Evolutionary conservation across 345 rosid species (phyloP).

Genomic region (Moringa oleifera): DNA sequence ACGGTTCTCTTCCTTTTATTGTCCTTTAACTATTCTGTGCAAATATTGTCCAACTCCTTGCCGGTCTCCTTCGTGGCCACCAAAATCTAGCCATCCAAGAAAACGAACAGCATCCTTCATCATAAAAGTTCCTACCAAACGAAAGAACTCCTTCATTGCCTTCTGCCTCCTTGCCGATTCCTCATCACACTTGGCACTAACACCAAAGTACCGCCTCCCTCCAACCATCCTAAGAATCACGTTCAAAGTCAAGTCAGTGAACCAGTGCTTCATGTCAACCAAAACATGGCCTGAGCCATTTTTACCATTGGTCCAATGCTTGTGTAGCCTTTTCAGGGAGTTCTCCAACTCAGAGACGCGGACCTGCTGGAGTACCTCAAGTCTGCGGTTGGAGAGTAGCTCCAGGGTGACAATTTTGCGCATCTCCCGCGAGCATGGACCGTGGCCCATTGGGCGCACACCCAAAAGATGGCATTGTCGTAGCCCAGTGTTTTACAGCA

Average conservation of each 20-base stretch:
- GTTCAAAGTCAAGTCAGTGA: conserved; percentile 28
- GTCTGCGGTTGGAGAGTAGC: conserved; percentile 25
- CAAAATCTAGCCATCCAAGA: conserved; percentile 36
- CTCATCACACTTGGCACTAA: conserved; percentile 7
- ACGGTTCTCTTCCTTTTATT: conserved; percentile 21
- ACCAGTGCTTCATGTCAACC: conserved; percentile 29
- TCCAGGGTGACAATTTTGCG: conserved; percentile 26
- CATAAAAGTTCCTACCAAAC: conserved; percentile 23
- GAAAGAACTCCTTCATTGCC: conserved; percentile 17
- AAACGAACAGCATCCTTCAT: conserved; percentile 32
- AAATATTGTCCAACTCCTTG: too few relatives aligned
- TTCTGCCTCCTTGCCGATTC: conserved; percentile 12
- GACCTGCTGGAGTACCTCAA: conserved; percentile 21
- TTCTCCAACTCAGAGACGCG: conserved; percentile 21
- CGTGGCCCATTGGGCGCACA: conserved; percentile 31
- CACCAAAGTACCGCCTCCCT: too few relatives aligned
- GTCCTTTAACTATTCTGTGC: too few relatives aligned
- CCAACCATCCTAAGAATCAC: conserved; percentile 29
- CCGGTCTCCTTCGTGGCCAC: conserved; percentile 28
- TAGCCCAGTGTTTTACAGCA: conserved; percentile 21
- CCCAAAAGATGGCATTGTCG: conserved; percentile 23
- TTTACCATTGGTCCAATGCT: conserved; percentile 8
- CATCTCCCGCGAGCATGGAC: conserved; percentile 39
- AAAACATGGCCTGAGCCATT: conserved; percentile 2
- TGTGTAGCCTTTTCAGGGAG: too few relatives aligned